phyloP scores from a whole-genome alignment of 768 basidiomycete genomes.

The Artomyces pyxidatus region DNA sequence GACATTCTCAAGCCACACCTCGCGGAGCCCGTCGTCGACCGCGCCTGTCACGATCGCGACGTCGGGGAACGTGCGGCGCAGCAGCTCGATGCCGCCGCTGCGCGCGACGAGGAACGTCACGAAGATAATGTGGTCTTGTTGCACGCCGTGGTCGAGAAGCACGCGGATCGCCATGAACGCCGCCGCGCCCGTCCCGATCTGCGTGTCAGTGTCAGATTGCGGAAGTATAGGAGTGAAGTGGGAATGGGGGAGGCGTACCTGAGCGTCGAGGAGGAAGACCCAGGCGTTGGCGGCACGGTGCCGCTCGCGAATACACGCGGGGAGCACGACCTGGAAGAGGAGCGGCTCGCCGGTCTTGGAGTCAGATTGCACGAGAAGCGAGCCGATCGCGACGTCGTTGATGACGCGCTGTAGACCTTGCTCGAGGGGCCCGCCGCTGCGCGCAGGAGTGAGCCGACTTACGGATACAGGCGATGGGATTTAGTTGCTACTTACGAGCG shows the following conservation, averaged over 20 bases:
- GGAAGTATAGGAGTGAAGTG: neutral
- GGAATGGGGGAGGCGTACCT: slow-evolving; percentile 34
- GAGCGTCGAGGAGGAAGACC: slow-evolving; percentile 88
- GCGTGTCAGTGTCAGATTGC: neutral
- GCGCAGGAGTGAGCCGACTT: slow-evolving; percentile 3
- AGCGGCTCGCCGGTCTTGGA: slow-evolving; percentile 79
- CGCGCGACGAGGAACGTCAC: slow-evolving; percentile 83
- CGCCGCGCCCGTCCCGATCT: slow-evolving; percentile 92
- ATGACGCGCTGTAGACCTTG: slow-evolving; percentile 86
- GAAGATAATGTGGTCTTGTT: slow-evolving; percentile 78
- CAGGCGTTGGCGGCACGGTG: slow-evolving; percentile 59
- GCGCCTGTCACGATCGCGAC: slow-evolving; percentile 83
- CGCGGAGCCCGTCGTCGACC: slow-evolving; percentile 69
- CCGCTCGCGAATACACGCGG: slow-evolving; percentile 58
- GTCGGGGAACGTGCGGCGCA: slow-evolving; percentile 76
- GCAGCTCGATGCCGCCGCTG: slow-evolving; percentile 68
- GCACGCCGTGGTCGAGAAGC: slow-evolving; percentile 87
- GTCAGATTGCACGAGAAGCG: slow-evolving; percentile 87
- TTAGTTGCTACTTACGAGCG: slow-evolving; percentile 57
- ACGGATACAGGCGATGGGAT: neutral
- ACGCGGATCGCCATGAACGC: slow-evolving; percentile 95
- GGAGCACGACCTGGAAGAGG: slow-evolving; percentile 76
- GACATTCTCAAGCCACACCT: slow-evolving; percentile 60
- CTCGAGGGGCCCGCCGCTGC: slow-evolving; percentile 83
- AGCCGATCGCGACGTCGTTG: slow-evolving; percentile 79